These are phyloP conservation scores for Miamiensis avidus DNA, from an alignment of 169 alveolate species.

Conservation along the genomic window DNA sequence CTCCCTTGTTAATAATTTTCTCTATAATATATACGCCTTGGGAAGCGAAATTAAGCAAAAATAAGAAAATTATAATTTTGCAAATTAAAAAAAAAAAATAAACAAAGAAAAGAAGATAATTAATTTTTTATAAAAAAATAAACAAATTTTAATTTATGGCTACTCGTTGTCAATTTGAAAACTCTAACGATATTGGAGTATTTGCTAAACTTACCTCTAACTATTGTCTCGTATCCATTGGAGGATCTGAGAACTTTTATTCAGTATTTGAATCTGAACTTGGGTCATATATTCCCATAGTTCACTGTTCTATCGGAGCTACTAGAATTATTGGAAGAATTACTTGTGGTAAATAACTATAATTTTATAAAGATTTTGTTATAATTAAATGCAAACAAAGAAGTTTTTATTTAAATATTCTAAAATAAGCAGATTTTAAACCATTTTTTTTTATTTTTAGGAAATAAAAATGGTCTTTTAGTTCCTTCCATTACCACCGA, in stretches of 20 bases:
- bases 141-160: constrained; percentile 57
- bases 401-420: not conserved
- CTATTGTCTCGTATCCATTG: constrained; percentile 95
- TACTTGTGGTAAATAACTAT: constrained; percentile 85
- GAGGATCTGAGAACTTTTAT: constrained; percentile 96
- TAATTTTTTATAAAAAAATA: not conserved
- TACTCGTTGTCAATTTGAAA: constrained; percentile 90
- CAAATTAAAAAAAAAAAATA: not conserved
- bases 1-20: too few relatives aligned
- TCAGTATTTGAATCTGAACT: constrained; percentile 96
- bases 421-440: too few relatives aligned
- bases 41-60: too few relatives aligned
- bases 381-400: too few relatives aligned
- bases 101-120: not conserved
- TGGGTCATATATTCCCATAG: constrained; percentile 94
- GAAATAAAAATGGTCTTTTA: constrained; percentile 96
- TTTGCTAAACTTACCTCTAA: constrained; percentile 95
- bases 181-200: constrained; percentile 98
- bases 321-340: constrained; percentile 97
- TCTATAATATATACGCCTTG: too few relatives aligned
- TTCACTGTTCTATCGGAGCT: constrained; percentile 97
- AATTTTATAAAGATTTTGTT: too few relatives aligned
- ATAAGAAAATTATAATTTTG: too few relatives aligned
- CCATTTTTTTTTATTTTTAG: constrained; percentile 36
- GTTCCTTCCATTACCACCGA: constrained; percentile 98